Conservation (phyloP, 2,329 filamentous ascomycete species). For the Penicillium sp. region DNA sequence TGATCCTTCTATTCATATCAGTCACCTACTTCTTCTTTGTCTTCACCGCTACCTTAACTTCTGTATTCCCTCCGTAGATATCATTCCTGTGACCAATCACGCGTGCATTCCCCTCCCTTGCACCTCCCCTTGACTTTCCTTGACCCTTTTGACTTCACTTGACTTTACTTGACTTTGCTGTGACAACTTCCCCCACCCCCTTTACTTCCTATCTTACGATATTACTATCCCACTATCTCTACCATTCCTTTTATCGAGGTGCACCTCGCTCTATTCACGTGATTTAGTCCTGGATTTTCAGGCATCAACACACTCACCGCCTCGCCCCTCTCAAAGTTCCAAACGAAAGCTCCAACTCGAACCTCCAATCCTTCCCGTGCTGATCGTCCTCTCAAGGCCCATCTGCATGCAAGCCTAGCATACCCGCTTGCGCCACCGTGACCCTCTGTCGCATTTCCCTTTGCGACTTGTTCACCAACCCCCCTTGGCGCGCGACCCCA, state of each 20-base stretch:
- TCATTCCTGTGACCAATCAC: conserved; percentile 22
- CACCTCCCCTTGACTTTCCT: not conserved
- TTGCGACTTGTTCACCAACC: not conserved
- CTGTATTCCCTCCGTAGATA: not conserved
- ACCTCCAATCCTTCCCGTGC: conserved; percentile 27
- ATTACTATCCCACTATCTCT: not conserved
- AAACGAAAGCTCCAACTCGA: conserved; percentile 23
- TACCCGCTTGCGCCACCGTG: conserved; percentile 21
- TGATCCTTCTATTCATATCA: not conserved
- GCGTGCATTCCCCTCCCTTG: conserved; percentile 8
- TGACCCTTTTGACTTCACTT: not conserved
- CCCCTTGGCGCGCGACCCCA: conserved; percentile 12
- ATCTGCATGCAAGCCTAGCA: conserved; percentile 28
- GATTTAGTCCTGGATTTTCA: not conserved
- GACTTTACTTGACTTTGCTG: not conserved
- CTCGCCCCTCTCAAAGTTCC: conserved; percentile 27
- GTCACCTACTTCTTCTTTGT: not conserved
- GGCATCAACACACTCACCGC: conserved; percentile 20
- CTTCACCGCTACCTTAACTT: not conserved
- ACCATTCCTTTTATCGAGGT: not conserved
- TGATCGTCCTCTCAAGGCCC: conserved; percentile 25
- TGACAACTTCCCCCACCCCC: not conserved
- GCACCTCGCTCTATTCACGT: conserved; percentile 1
- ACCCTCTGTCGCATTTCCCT: conserved; percentile 7
- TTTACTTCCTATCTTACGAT: not conserved